Conservation (phyloP, 306 rosid genomes). For the Bauhinia variegata region DNA sequence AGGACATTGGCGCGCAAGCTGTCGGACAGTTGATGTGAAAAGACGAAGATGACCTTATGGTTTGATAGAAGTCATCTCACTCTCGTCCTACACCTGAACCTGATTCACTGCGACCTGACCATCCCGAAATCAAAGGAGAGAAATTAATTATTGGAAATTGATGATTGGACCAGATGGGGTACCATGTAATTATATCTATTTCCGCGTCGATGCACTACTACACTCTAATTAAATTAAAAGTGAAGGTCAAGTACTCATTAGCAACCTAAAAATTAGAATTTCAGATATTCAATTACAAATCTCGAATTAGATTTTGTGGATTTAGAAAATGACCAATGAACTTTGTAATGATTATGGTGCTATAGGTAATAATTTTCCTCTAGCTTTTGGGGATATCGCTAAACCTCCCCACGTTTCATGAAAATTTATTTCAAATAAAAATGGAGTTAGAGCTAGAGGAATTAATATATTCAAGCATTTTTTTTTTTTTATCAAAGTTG, state of each 20-base stretch:
- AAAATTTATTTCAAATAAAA: constrained; percentile 2
- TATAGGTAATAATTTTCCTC: no score
- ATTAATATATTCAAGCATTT: constrained; percentile 3
- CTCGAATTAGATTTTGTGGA: constrained; percentile 31
- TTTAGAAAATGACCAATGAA: neutral
- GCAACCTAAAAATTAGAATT: neutral
- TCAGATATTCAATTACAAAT: neutral
- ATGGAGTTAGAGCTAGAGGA: constrained; percentile 27
- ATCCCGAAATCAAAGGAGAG: constrained; percentile 41
- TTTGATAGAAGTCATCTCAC: no score
- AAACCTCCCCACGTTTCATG: no score
- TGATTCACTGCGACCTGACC: no score
- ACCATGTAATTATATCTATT: constrained; percentile 23
- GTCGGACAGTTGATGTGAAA: constrained; percentile 46
- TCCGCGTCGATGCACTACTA: no score
- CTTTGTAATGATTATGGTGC: no score
- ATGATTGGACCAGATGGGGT: constrained; percentile 19
- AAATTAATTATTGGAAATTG: constrained; percentile 15
- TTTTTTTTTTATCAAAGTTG: neutral
- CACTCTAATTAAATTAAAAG: neutral
- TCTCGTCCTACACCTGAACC: no score
- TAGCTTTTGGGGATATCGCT: no score
- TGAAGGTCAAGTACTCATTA: neutral
- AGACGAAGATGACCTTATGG: constrained; percentile 41
- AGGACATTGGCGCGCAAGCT: constrained; percentile 77